Conservation (phyloP, 768 basidiomycete species). For the Lactarius indigo region DNA sequence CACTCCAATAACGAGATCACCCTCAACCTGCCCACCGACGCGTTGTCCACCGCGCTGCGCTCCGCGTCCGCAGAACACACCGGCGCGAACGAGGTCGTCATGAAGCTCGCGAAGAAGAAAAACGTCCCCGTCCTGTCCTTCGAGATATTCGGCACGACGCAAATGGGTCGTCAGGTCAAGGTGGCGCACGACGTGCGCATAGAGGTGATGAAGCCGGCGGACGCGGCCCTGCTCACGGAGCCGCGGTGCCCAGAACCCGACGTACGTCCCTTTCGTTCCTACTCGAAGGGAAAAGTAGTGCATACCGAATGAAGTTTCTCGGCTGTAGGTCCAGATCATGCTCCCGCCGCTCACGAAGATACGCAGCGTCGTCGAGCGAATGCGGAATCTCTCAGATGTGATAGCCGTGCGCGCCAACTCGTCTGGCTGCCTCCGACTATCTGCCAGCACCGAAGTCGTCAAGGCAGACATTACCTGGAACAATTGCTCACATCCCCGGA, state of each 20-base stretch:
- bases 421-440: constrained; percentile 49
- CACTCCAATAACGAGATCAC: constrained; percentile 81
- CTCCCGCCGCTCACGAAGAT: constrained; percentile 72
- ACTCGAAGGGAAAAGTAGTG: background rate
- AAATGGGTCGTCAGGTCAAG: constrained; percentile 59
- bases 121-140: constrained; percentile 75
- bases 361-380: constrained; percentile 73
- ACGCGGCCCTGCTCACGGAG: constrained; percentile 68
- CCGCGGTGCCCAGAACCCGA: constrained; percentile 86
- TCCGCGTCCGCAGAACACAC: constrained; percentile 37
- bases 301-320: background rate
- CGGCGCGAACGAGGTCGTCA: constrained; percentile 57
- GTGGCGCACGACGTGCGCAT: constrained; percentile 81
- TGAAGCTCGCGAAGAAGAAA: constrained; percentile 87
- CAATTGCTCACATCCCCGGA: constrained; percentile 62
- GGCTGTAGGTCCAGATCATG: constrained; percentile 64
- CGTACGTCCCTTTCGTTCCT: constrained; percentile 40
- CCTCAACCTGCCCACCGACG: constrained; percentile 66
- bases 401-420: constrained; percentile 68
- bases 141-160: constrained; percentile 63
- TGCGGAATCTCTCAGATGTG: constrained; percentile 65
- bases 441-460: constrained; percentile 68
- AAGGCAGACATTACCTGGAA: constrained; percentile 78
- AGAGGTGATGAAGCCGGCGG: constrained; percentile 71
- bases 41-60: constrained; percentile 68